Evolutionary conservation across 345 rosid species (phyloP).

Genomic region (Hypericum androsaemum): DNA sequence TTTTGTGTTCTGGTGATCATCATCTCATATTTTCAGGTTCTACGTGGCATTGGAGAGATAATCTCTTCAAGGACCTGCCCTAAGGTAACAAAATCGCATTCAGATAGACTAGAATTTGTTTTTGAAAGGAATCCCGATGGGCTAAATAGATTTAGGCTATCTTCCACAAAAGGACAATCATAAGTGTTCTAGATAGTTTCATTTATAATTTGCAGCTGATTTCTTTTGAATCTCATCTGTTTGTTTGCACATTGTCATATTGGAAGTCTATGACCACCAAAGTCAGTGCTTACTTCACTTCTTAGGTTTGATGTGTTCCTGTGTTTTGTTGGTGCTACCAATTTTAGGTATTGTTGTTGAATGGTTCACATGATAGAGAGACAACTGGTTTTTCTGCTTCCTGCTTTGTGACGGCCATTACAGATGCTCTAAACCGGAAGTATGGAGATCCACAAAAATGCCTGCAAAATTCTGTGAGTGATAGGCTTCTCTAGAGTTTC

Average conservation of each 20-base stretch:
- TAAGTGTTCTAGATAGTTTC: no score
- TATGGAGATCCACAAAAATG: slow-evolving; percentile 58
- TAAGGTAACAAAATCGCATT: slow-evolving; percentile 38
- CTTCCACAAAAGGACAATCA: no score
- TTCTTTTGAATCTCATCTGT: no score
- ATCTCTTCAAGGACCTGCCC: slow-evolving; percentile 70
- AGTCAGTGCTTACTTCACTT: neutral
- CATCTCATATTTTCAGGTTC: slow-evolving; percentile 35
- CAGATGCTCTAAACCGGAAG: slow-evolving; percentile 67
- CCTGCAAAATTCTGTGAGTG: slow-evolving; percentile 52
- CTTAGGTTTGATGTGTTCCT: neutral
- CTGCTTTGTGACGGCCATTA: slow-evolving; percentile 63
- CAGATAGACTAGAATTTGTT: no score
- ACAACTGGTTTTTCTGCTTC: slow-evolving; percentile 73
- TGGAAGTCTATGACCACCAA: slow-evolving; percentile 1
- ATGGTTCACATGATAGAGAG: slow-evolving; percentile 78
- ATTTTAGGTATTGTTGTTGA: slow-evolving; percentile 60
- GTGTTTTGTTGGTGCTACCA: slow-evolving; percentile 3
- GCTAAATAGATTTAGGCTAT: no score
- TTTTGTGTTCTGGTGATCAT: no score
- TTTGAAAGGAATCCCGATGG: no score
- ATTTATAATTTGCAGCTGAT: no score
- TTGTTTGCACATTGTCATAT: neutral
- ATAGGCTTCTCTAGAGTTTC: neutral
- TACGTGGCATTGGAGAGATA: slow-evolving; percentile 82